Conservation (phyloP, 208 protist species). For the Eutreptiella sp. region DNA sequence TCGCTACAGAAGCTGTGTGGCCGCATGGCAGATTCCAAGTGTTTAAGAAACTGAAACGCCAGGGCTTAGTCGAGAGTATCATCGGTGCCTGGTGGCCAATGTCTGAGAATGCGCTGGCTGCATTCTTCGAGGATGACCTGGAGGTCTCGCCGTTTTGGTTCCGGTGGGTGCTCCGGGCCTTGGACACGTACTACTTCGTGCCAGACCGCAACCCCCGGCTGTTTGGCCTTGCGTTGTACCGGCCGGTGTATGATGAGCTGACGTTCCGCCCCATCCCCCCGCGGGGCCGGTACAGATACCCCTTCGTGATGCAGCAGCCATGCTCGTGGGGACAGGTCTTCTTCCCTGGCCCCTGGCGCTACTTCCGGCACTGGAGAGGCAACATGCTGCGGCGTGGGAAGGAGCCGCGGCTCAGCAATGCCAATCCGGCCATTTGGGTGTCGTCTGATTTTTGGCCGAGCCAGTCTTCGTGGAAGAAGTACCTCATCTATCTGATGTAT, state of each 20-base stretch:
- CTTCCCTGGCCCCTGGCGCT: conserved; percentile 34
- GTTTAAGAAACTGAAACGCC: conserved; percentile 31
- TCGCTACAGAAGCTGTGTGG: conserved; percentile 36
- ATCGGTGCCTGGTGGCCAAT: conserved; percentile 52
- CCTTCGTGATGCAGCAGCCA: conserved; percentile 42
- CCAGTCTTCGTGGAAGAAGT: conserved; percentile 44
- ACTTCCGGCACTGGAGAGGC: conserved; percentile 39
- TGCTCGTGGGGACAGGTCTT: conserved; percentile 42
- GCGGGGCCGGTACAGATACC: conserved; percentile 14
- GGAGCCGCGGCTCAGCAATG: conserved; percentile 5
- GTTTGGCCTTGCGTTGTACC: conserved; percentile 37
- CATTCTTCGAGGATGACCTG: conserved; percentile 50
- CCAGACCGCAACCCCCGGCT: conserved; percentile 1
- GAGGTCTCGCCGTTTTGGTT: conserved; percentile 51
- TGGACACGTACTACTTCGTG: too few species aligned
- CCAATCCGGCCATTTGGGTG: too few species aligned
- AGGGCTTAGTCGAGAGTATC: conserved; percentile 22
- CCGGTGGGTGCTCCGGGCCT: conserved; percentile 41
- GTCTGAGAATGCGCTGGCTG: conserved; percentile 44
- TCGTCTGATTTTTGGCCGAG: conserved; percentile 33
- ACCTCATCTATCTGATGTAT: conserved; percentile 44
- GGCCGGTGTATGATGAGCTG: conserved; percentile 36
- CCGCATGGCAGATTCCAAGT: conserved; percentile 42
- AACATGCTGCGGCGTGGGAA: too few species aligned
- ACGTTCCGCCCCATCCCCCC: background rate